Percentiles rank a stretch among this genome's conserved stretches.
Evolutionary conservation across 2,329 filamentous ascomycete species (phyloP).

Genomic region (Pseudophaeomoniella oleicola): DNA sequence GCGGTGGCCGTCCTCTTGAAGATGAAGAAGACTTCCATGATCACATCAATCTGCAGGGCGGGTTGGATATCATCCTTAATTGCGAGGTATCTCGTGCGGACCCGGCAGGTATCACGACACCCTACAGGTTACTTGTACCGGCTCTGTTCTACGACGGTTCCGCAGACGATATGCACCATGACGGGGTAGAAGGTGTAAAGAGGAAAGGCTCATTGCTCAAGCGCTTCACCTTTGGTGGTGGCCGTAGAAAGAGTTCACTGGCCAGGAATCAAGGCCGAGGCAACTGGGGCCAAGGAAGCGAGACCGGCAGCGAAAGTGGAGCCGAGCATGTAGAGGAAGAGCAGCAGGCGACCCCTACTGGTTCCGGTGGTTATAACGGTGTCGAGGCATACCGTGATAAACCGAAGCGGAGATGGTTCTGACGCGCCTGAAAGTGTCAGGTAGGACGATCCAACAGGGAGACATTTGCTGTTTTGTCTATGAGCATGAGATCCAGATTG

Average conservation of each 20-base stretch:
- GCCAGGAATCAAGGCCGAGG: slow-evolving; percentile 11
- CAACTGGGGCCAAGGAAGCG: slow-evolving; percentile 13
- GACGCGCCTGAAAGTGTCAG: too few relatives aligned
- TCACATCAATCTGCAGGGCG: slow-evolving; percentile 62
- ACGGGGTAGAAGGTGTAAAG: slow-evolving; percentile 5
- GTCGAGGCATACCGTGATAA: slow-evolving; percentile 1
- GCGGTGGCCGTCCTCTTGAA: slow-evolving; percentile 19
- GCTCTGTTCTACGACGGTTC: slow-evolving; percentile 43
- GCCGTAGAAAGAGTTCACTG: slow-evolving; percentile 7
- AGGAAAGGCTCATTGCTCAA: slow-evolving; percentile 10
- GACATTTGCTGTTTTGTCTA: too few relatives aligned
- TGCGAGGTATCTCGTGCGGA: slow-evolving; percentile 78
- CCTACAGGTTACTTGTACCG: slow-evolving; percentile 77
- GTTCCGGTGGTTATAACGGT: background rate
- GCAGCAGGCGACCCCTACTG: background rate
- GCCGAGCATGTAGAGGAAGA: slow-evolving; percentile 5
- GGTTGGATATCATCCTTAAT: slow-evolving; percentile 76
- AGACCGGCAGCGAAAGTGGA: slow-evolving; percentile 11
- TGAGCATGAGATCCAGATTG: too few relatives aligned
- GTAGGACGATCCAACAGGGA: too few relatives aligned
- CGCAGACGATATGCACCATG: slow-evolving; percentile 12
- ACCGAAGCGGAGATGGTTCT: slow-evolving; percentile 1
- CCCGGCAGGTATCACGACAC: slow-evolving; percentile 72
- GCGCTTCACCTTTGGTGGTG: slow-evolving; percentile 9
- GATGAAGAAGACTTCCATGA: slow-evolving; percentile 36